Evolutionary conservation across 106 monocot species (phyloP).

Genomic region (Hemerocallis citrina): DNA sequence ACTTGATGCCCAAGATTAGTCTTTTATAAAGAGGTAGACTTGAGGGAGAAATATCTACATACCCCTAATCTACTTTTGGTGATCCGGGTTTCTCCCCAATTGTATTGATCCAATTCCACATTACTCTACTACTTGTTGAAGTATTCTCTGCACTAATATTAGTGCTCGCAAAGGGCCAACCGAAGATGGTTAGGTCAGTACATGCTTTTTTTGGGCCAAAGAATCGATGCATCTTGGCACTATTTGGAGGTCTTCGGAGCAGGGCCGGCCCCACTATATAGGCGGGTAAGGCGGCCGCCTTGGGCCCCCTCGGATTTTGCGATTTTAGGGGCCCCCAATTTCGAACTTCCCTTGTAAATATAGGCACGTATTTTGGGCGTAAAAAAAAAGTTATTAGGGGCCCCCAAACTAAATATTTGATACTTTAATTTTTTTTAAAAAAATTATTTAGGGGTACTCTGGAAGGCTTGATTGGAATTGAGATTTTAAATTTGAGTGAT

Average conservation of each 20-base stretch:
- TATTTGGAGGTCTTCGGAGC: slow-evolving; percentile 39
- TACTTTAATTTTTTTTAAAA: no score
- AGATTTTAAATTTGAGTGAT: no score
- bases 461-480: no score
- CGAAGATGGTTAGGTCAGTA: slow-evolving; percentile 18
- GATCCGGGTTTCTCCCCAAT: slow-evolving; percentile 4
- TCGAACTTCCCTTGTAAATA: no score
- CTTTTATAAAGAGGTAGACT: slow-evolving; percentile 43
- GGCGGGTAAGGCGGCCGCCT: no score
- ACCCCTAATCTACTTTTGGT: slow-evolving; percentile 35
- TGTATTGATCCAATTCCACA: slow-evolving; percentile 48
- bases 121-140: not conserved
- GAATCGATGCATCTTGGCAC: slow-evolving; percentile 43
- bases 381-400: no score
- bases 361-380: no score
- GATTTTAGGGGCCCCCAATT: no score
- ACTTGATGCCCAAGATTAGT: slow-evolving; percentile 28
- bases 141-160: not conserved
- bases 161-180: slow-evolving; percentile 16
- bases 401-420: no score
- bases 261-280: no score
- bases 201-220: slow-evolving; percentile 42
- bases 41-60: slow-evolving; percentile 30
- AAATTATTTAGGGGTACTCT: no score
- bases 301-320: no score